phyloP scores from a whole-genome alignment of 345 rosid genomes.

The Iberis pinnata region DNA sequence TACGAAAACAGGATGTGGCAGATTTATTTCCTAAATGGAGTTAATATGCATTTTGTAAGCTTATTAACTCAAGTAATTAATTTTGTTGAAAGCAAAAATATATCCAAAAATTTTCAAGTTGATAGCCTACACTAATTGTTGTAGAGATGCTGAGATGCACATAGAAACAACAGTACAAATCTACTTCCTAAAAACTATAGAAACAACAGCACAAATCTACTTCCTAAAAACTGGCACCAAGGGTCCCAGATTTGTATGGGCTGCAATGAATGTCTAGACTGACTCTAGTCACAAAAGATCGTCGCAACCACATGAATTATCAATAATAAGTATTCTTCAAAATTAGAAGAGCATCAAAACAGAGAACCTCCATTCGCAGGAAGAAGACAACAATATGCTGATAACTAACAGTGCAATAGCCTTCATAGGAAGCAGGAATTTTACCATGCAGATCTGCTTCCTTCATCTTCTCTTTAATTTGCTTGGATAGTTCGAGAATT shows the following conservation, averaged over 20 bases:
- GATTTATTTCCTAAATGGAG: neutral
- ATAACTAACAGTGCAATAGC: neutral
- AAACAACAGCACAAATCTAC: neutral
- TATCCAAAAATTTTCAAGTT: slow-evolving; percentile 3
- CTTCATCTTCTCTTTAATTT: slow-evolving; percentile 86
- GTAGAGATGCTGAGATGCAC: neutral
- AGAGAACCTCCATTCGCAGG: neutral
- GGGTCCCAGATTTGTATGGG: neutral
- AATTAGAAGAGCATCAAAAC: slow-evolving; percentile 2
- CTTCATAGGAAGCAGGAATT: neutral
- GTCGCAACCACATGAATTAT: neutral
- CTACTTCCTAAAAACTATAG: neutral
- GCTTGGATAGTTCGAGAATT: slow-evolving; percentile 71
- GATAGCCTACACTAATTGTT: slow-evolving; percentile 7
- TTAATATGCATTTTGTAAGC: neutral
- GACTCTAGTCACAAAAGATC: neutral
- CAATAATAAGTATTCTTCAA: neutral
- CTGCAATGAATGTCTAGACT: slow-evolving; percentile 8
- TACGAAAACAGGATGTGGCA: neutral
- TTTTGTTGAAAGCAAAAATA: neutral
- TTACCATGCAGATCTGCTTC: slow-evolving; percentile 86
- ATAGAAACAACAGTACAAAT: neutral
- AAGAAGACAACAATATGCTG: neutral
- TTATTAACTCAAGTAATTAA: neutral
- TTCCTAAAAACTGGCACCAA: slow-evolving; percentile 1